Conservation (phyloP, 352 stramenopile species). For the Globisporangium abappressorium region DNA sequence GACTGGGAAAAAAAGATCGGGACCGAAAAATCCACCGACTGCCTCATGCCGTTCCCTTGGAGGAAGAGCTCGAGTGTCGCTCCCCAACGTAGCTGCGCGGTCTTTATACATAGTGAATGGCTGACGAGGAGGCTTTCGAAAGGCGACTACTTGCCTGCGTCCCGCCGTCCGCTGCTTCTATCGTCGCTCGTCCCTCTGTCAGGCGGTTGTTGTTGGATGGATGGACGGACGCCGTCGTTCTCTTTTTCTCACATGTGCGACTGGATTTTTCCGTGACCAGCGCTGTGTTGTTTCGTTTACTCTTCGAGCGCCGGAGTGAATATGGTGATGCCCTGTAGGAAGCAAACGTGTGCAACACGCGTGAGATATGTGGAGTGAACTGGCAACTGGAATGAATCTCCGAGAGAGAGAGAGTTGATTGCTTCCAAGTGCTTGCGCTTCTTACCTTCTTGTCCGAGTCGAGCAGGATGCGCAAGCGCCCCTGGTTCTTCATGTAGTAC, state of each 20-base stretch:
- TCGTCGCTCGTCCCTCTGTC: not conserved
- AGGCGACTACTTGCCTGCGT: not conserved
- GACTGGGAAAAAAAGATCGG: slow-evolving; percentile 10
- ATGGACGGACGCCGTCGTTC: not conserved
- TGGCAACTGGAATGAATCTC: not conserved
- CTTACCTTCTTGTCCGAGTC: slow-evolving; percentile 52
- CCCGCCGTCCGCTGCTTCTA: slow-evolving; percentile 1
- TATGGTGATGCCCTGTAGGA: slow-evolving; percentile 17
- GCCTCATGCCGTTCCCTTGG: slow-evolving; percentile 1
- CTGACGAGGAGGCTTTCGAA: slow-evolving; percentile 4
- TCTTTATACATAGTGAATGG: not conserved
- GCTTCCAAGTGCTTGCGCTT: not conserved
- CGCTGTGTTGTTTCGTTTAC: not conserved
- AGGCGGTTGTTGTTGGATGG: not conserved
- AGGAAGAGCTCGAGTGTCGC: not conserved
- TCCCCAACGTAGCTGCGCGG: not conserved
- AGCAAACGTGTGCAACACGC: not conserved
- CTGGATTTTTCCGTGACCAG: slow-evolving; percentile 13
- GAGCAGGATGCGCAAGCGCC: slow-evolving; percentile 52
- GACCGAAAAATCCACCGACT: slow-evolving; percentile 14
- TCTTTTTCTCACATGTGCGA: not conserved
- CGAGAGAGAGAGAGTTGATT: not conserved
- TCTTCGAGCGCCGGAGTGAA: slow-evolving; percentile 21
- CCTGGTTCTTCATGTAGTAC: slow-evolving; percentile 82
- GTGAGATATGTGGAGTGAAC: not conserved